Evolutionary conservation across 2,329 filamentous ascomycete genomes (phyloP), one percentile per base, ranked within the genome.

Genomic region (Aspergillus sp.): DNA sequence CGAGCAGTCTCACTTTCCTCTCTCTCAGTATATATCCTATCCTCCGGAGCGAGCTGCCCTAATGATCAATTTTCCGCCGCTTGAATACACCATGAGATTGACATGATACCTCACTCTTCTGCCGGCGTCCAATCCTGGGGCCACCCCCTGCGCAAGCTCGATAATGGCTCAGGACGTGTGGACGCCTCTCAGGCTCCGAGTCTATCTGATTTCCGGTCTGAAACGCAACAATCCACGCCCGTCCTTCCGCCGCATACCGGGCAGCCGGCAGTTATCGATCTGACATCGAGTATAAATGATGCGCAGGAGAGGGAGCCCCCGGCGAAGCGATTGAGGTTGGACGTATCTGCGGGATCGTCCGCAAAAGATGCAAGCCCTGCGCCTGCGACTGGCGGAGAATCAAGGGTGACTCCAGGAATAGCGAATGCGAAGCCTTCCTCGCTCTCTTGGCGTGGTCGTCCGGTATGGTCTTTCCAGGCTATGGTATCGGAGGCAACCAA

Each of bases 61-160:
- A 42, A 70, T 70, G 65, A 68, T 60, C 64, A 60, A 54, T 59
- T 62, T 62, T 53, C 54, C 56, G 47, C 56, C 59, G 60, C 61
- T 61, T 59, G 64, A 53, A 66, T 65, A 71, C 69, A 72, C 64
- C 67, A 76, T 77, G 71, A 70, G 56, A 66, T 67, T 68, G 69
- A 70, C 66, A 77, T 77, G 74, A 76, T 74, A 62, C 71, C 73
- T 58, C 70, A 74, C 70, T 66, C 74, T 61, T 75, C 73, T 59
- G 70, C 70, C 64, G 72, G 72, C 66, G 69, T 70, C 66, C 73
- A 75, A 70, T 61, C 69, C 56, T 74, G 71, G 73, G 70, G 69
- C 57, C 70, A 71, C 56, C 69, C 70, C 57, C 64, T 69, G 62
- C 70, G 69, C 59, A 55, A 66, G 56, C 61, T 69, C 57, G 70